Conservation (phyloP, 73 alveolate species). For the Symbiodinium pilosum region DNA sequence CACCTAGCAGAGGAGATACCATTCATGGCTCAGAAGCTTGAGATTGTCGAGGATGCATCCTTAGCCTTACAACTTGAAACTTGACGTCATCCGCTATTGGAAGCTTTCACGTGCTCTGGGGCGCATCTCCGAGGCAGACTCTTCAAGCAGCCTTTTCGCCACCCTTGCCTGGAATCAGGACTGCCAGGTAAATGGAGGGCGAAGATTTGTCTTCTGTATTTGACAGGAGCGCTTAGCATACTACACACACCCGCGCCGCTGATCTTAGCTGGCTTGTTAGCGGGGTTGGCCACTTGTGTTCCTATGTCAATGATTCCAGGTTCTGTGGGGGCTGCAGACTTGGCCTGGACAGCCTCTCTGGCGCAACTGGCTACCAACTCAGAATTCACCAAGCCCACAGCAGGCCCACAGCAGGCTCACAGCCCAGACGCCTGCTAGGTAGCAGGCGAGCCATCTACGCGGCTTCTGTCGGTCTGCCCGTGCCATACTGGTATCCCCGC, state of each 20-base stretch:
- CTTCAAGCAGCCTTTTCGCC: background rate
- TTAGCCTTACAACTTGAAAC: no score
- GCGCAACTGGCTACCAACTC: constrained; percentile 4
- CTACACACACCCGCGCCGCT: constrained; percentile 62
- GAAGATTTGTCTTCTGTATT: no score
- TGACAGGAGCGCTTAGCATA: constrained; percentile 63
- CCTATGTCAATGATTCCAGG: no score
- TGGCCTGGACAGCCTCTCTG: constrained; percentile 64
- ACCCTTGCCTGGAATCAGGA: constrained; percentile 11
- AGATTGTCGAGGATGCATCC: constrained; percentile 19
- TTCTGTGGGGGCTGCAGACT: constrained; percentile 26
- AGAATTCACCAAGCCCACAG: background rate
- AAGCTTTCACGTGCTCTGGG: background rate
- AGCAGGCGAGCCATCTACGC: background rate
- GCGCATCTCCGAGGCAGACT: background rate
- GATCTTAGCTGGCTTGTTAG: background rate
- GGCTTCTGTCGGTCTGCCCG: background rate
- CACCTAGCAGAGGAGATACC: background rate
- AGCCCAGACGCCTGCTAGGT: background rate
- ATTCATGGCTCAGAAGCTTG: constrained; percentile 77
- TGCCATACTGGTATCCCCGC: background rate
- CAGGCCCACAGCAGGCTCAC: background rate
- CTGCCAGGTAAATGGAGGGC: no score
- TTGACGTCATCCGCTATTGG: no score
- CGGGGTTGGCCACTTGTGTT: no score